A percentile compares a stretch with the other conserved stretches of the same genome.
These are phyloP conservation scores for Penicillium nucicola DNA, from an alignment of 495 filamentous ascomycete species.

Conservation along the genomic window DNA sequence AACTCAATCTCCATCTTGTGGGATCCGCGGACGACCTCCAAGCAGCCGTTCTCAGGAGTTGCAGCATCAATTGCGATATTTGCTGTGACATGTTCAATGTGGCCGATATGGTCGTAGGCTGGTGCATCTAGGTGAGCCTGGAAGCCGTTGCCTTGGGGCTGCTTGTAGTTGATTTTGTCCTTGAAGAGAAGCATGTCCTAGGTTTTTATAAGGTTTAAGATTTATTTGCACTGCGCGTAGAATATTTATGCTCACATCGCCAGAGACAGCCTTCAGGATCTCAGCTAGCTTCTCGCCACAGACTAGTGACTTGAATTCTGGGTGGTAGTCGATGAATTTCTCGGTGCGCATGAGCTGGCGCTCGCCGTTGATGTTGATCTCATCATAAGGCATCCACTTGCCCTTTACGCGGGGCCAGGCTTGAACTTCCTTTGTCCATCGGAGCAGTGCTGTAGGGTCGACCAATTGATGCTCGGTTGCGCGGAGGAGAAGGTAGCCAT, in stretches of 20 bases:
- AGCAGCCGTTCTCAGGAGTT: slow-evolving; percentile 36
- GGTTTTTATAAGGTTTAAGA: background rate
- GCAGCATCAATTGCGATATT: slow-evolving; percentile 40
- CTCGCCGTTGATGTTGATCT: slow-evolving; percentile 38
- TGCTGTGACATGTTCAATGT: slow-evolving; percentile 41
- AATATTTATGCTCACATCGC: slow-evolving; percentile 11
- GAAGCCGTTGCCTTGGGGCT: slow-evolving; percentile 36
- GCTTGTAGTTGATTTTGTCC: slow-evolving; percentile 45
- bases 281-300: slow-evolving; percentile 29
- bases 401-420: slow-evolving; percentile 35
- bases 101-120: slow-evolving; percentile 42
- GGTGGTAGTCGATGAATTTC: slow-evolving; percentile 41
- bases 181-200: slow-evolving; percentile 46
- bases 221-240: background rate
- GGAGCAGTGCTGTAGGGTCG: slow-evolving; percentile 26
- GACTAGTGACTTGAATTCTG: slow-evolving; percentile 31
- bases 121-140: slow-evolving; percentile 41
- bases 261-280: slow-evolving; percentile 34
- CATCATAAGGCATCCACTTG: slow-evolving; percentile 46
- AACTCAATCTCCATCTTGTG: slow-evolving; percentile 38
- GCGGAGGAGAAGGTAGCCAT: slow-evolving; percentile 38
- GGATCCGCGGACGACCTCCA: slow-evolving; percentile 40
- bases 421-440: slow-evolving; percentile 40
- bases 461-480: slow-evolving; percentile 25
- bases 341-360: slow-evolving; percentile 43